Evolutionary conservation across 805 yeast genomes (phyloP).

Genomic region (Saccharomycopsis oosterbeekiorum): DNA sequence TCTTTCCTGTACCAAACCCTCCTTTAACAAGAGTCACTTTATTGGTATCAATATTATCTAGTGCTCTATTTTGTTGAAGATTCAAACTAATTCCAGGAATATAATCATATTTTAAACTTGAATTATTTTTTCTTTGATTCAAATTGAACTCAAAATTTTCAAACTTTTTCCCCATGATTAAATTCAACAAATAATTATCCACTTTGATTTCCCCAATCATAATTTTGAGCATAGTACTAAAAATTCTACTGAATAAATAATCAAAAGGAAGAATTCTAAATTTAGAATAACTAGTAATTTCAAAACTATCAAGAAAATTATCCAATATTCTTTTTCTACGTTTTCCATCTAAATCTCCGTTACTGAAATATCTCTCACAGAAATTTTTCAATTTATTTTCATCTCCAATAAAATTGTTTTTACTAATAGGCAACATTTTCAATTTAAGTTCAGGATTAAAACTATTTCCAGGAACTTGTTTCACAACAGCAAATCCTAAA

Average conservation of each 20-base stretch:
- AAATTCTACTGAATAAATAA: constrained; percentile 12
- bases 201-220: constrained; percentile 4
- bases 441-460: constrained; percentile 19
- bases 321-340: not conserved
- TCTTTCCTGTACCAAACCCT: constrained; percentile 18
- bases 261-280: constrained; percentile 17
- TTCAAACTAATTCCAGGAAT: constrained; percentile 11
- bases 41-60: constrained; percentile 17
- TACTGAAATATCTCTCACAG: not conserved
- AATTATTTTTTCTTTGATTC: constrained; percentile 8
- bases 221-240: constrained; percentile 9
- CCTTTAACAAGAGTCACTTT: constrained; percentile 17
- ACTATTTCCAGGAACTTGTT: constrained; percentile 14
- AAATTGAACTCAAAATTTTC: constrained; percentile 19
- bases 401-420: not conserved
- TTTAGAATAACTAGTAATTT: constrained; percentile 3
- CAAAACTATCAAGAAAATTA: constrained; percentile 3
- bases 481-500: constrained; percentile 8
- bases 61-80: constrained; percentile 17
- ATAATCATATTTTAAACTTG: not conserved
- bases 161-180: constrained; percentile 17
- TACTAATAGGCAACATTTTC: not conserved
- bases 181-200: constrained; percentile 12
- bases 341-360: not conserved
- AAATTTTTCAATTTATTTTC: not conserved